Evolutionary conservation across 2,329 filamentous ascomycete genomes (phyloP), one percentile per base, ranked within the genome.

Genomic region (Cladophialophora exuberans): DNA sequence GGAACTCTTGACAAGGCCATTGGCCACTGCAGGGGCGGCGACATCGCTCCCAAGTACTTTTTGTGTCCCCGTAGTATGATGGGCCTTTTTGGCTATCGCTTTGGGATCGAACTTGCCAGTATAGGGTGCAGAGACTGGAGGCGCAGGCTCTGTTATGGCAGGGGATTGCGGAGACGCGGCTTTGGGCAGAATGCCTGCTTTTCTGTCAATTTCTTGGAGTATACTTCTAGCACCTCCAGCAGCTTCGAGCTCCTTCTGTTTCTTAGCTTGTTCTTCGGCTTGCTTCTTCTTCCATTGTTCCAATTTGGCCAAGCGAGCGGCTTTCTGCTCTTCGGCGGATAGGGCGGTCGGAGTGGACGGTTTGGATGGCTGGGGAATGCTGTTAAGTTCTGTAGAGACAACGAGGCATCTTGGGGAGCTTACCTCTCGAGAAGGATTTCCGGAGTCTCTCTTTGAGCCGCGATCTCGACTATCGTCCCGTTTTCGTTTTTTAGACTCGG

Each of bases 271-370:
- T 68, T 85, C 84, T 61, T 90, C 88, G 4, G 79, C 79, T 69
- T 90, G 87, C 73, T 92, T 93, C 72, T 90, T 88, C 74, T 96
- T 96, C 92, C 91, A 96, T 54, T 89, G 89, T 70, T 93, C 89
- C 23, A 96, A 75, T 69, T 90, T 92, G 23, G 89, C 89, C 38
- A 91, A 79, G 60, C 89, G 80, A 70, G 93, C 89, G 45, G 87
- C 88, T 70, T 92, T 90, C 68, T 88, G 90, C 45, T 90, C 85
- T 58, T 84, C 83, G 65, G 90, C 88, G 25, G 83, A 79, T 15
- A 73, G 72, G 39, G 76, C 73, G 49, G 78, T 69, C 52, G 79
- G 58, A 6, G 73, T 72, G 35, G 79, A 70, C 39, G 78, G 71
- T 67, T 85, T 86, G 49, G 79, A 76, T 59, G 73, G 67, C 83